A percentile compares a stretch with the other conserved stretches of the same genome.
phyloP scores from a whole-genome alignment of 352 stramenopile genomes.

The Albugo candida region DNA sequence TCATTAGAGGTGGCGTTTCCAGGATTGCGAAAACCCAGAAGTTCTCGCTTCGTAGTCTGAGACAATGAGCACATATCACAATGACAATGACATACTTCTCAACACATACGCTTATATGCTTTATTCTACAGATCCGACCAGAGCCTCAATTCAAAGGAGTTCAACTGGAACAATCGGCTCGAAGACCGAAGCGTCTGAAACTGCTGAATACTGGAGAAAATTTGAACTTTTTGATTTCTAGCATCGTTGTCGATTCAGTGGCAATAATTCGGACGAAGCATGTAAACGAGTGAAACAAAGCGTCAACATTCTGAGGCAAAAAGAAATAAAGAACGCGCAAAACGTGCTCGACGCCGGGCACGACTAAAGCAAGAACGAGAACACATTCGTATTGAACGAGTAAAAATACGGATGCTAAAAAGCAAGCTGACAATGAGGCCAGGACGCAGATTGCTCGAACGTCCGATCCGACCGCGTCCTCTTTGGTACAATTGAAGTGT shows the following conservation, averaged over 20 bases:
- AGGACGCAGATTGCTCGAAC: slow-evolving; percentile 18
- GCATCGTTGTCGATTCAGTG: slow-evolving; percentile 73
- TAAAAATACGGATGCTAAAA: slow-evolving; percentile 76
- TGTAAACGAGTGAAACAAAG: slow-evolving; percentile 52
- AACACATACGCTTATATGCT: slow-evolving; percentile 64
- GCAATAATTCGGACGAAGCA: slow-evolving; percentile 67
- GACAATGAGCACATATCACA: slow-evolving; percentile 33
- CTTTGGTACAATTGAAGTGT: slow-evolving; percentile 12
- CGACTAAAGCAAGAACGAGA: slow-evolving; percentile 43
- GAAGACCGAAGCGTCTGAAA: slow-evolving; percentile 70
- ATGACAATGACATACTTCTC: slow-evolving; percentile 55
- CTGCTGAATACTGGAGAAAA: slow-evolving; percentile 69
- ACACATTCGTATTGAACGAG: slow-evolving; percentile 43
- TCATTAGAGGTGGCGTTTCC: neutral
- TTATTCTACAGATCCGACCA: slow-evolving; percentile 35
- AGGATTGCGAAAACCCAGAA: slow-evolving; percentile 28
- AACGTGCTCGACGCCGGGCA: slow-evolving; percentile 45
- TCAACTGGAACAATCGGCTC: slow-evolving; percentile 64
- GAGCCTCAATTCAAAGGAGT: slow-evolving; percentile 34
- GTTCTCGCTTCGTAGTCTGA: slow-evolving; percentile 43
- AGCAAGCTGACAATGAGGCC: slow-evolving; percentile 52
- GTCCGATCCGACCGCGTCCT: slow-evolving; percentile 23
- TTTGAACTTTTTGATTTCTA: slow-evolving; percentile 74
- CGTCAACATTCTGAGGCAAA: slow-evolving; percentile 52
- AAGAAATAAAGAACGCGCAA: slow-evolving; percentile 49